Base-by-base conservation (phyloP, 768 basidiomycete species). In the Mycena epipterygia region DNA sequence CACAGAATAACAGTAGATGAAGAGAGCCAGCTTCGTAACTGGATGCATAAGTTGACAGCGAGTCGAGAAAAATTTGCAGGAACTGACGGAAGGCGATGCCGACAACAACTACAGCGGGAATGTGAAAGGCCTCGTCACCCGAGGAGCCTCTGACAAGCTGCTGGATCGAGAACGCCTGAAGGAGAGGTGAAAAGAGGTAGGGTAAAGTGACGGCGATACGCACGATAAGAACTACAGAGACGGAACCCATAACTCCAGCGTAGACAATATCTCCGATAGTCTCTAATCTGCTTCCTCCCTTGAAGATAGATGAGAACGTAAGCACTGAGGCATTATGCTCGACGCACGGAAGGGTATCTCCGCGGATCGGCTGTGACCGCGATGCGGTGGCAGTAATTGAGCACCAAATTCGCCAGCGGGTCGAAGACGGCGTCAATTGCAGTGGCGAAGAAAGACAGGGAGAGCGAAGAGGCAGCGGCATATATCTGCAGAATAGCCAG, bases 381-480 rank as follows among this genome's bases (percentile, higher is more conserved):
- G 55, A 87, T 86, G 59, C 82, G 80, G 77, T 91, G 87, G 9
- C 89, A 78, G 75, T 80, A 86, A 69, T 81, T 81, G 12, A 88
- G 80, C 19, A 61, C 59, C 17, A 86, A 63, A 64, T 87, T 88
- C 68, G 85, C 85, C 19, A 83, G 81, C 30, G 85, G 79, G 68
- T 88, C 88, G 66, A 82, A 86, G 13, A 89, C 77, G 4, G 89
- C 86, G 77, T 91, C 90, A 64, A 89, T 86, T 14, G 84, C 86
- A 2, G 89, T 90, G 8, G 89, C 89, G 56, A 91, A 85, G 65
- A 91, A 79, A 2, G 89, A 89, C 14, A 92, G 81, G 0, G 89
- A 90, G 0, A 85, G 74, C 7, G 88, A 89, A 17, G 87, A 86
- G 46, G 87, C 81, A 16, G 91, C 90, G 5, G 88, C 91, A 75